These are phyloP conservation scores for Boletus hoseneyae DNA, from an alignment of 1,284 basidiomycete genomes.

Conservation along the genomic window DNA sequence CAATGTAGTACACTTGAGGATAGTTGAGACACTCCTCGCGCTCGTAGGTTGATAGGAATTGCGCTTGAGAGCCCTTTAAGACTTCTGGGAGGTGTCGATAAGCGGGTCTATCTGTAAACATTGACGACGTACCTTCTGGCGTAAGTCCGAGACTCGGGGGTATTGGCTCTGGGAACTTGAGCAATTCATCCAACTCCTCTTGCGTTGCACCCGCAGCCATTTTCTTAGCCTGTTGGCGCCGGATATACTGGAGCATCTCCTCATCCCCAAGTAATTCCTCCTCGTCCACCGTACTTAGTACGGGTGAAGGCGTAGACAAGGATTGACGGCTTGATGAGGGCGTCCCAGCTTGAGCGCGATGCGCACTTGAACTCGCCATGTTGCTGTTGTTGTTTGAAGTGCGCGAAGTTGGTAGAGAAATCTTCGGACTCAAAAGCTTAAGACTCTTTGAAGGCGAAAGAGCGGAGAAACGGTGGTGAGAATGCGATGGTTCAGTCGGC, in stretches of 20 bases:
- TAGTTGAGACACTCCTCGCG: constrained; percentile 90
- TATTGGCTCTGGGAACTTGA: constrained; percentile 90
- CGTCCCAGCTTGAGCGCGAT: constrained; percentile 52
- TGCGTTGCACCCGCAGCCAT: constrained; percentile 79
- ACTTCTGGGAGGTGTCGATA: constrained; percentile 43
- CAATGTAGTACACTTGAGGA: constrained; percentile 81
- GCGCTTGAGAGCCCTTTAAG: constrained; percentile 57
- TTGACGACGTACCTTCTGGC: constrained; percentile 60
- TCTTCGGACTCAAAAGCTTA: constrained; percentile 76
- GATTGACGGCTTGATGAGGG: constrained; percentile 75
- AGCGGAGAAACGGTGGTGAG: constrained; percentile 68
- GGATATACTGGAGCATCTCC: constrained; percentile 95
- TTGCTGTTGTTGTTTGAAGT: constrained; percentile 42
- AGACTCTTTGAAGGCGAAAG: constrained; percentile 79
- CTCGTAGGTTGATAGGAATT: constrained; percentile 81
- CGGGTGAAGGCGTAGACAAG: constrained; percentile 77
- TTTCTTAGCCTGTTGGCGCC: constrained; percentile 86
- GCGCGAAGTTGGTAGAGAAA: constrained; percentile 55
- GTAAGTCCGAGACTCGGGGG: constrained; percentile 67
- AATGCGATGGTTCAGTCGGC: constrained; percentile 29
- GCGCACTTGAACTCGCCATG: constrained; percentile 47
- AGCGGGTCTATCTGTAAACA: constrained; percentile 4
- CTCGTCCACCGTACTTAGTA: constrained; percentile 74
- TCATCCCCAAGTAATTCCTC: constrained; percentile 92
- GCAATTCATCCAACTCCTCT: constrained; percentile 84